These are phyloP conservation scores for Seminavis robusta DNA, from an alignment of 108 stramenopile species.

Conservation along the genomic window DNA sequence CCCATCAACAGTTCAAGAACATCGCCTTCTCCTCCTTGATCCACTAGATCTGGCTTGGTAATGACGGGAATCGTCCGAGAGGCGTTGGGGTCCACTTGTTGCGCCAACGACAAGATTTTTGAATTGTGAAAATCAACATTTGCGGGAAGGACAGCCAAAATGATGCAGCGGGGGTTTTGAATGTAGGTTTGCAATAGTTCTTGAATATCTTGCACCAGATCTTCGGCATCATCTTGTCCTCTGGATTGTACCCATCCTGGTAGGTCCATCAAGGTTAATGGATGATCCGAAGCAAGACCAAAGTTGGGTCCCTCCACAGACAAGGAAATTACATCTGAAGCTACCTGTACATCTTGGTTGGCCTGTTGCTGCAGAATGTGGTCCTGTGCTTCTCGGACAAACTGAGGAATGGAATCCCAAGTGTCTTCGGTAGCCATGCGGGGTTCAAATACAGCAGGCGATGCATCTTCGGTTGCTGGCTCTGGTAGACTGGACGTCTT, in stretches of 20 bases:
- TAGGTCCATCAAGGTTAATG: conserved; percentile 82
- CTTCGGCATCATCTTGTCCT: conserved; percentile 38
- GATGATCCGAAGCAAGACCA: conserved; percentile 26
- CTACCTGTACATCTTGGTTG: conserved; percentile 29
- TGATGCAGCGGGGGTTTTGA: conserved; percentile 57
- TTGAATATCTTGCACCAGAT: conserved; percentile 56
- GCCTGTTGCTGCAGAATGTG: conserved; percentile 38
- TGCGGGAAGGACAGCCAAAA: conserved; percentile 78
- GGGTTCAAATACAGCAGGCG: background rate
- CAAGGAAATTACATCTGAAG: conserved; percentile 49
- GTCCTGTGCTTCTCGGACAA: conserved; percentile 46
- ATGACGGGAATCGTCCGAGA: conserved; percentile 81
- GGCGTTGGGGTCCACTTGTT: conserved; percentile 56
- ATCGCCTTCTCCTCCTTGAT: conserved; percentile 48
- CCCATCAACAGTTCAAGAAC: conserved; percentile 49
- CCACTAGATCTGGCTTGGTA: conserved; percentile 90
- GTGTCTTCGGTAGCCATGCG: conserved; percentile 22
- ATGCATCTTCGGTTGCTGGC: background rate
- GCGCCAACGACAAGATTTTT: conserved; percentile 63
- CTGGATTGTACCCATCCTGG: conserved; percentile 84
- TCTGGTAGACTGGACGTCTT: conserved; percentile 7
- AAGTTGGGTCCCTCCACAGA: conserved; percentile 35
- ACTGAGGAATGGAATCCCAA: conserved; percentile 23
- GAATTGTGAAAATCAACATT: conserved; percentile 87
- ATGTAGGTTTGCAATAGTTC: conserved; percentile 69